phyloP scores from a whole-genome alignment of 2,329 filamentous ascomycete species.

The Pseudocercospora macadamiae region DNA sequence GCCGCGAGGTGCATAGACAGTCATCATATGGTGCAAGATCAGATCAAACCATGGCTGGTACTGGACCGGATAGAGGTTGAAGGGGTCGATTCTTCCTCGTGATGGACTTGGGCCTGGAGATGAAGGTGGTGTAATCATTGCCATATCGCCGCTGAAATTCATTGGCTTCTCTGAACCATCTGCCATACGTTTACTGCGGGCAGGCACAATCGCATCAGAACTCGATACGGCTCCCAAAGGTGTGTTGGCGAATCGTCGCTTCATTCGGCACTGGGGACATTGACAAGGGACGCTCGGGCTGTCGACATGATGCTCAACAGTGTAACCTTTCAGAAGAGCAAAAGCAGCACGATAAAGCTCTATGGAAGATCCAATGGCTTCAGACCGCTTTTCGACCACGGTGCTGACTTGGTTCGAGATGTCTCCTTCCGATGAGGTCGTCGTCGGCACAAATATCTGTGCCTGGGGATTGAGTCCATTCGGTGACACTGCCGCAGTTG shows the following conservation, averaged over 20 bases:
- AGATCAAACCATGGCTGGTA: constrained; percentile 36
- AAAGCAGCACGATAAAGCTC: constrained; percentile 6
- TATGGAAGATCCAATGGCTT: constrained; percentile 6
- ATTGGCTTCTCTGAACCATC: constrained; percentile 26
- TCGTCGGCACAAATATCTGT: constrained; percentile 9
- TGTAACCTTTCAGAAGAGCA: neutral
- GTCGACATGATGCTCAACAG: constrained; percentile 1
- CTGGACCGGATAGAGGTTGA: constrained; percentile 38
- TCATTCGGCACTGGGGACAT: constrained; percentile 15
- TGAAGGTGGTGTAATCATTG: constrained; percentile 26
- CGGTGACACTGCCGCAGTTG: neutral
- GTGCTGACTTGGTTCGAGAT: constrained; percentile 11
- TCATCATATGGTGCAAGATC: constrained; percentile 40
- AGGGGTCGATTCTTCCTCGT: constrained; percentile 31
- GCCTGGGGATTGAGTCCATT: constrained; percentile 11
- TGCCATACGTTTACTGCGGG: constrained; percentile 25
- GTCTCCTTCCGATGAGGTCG: constrained; percentile 8
- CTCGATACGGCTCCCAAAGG: constrained; percentile 8
- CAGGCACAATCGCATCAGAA: constrained; percentile 6
- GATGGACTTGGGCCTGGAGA: constrained; percentile 21
- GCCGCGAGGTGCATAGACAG: constrained; percentile 38
- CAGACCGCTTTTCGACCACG: neutral
- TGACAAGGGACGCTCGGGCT: constrained; percentile 6
- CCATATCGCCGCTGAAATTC: constrained; percentile 16
- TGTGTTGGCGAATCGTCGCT: constrained; percentile 10